Percentiles rank a stretch among this genome's conserved stretches.
Conservation (phyloP, 1,139 yeast species). For the Saccharomyces pastorianus region DNA sequence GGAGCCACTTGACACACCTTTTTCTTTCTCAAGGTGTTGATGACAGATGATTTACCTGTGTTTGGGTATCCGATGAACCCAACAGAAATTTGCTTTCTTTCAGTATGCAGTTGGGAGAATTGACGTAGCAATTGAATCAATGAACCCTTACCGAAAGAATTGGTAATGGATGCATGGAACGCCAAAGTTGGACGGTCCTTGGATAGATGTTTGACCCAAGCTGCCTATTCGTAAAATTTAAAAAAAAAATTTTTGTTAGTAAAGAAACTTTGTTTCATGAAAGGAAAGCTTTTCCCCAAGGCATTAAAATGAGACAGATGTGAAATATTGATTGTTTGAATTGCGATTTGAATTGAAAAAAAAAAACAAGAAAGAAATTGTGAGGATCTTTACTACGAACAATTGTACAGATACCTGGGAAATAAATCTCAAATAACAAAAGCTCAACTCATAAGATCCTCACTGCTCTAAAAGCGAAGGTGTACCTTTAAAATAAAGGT, state of each 20-base stretch:
- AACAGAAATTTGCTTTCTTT: conserved; percentile 91
- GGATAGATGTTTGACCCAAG: conserved; percentile 94
- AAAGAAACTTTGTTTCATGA: conserved; percentile 1
- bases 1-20: conserved; percentile 97
- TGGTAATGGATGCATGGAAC: conserved; percentile 94
- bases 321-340: conserved; percentile 22
- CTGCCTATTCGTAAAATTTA: conserved; percentile 53
- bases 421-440: conserved; percentile 12
- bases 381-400: conserved; percentile 74
- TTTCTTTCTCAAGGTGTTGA: conserved; percentile 85
- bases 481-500: conserved; percentile 23
- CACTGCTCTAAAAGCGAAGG: conserved; percentile 20
- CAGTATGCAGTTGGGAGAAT: conserved; percentile 82
- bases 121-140: conserved; percentile 88
- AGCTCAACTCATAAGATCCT: conserved; percentile 62
- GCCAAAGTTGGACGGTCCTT: conserved; percentile 92
- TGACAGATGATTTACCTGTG: conserved; percentile 92
- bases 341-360: conserved; percentile 24
- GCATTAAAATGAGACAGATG: not conserved
- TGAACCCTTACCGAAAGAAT: conserved; percentile 96
- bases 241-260: conserved; percentile 14
- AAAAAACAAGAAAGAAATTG: conserved; percentile 30
- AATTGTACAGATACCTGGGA: conserved; percentile 19
- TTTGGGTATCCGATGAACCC: conserved; percentile 97
- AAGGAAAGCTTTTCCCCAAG: not conserved